Conservation (phyloP, 495 filamentous ascomycete genomes). For the Pseudevernia furfuracea region DNA sequence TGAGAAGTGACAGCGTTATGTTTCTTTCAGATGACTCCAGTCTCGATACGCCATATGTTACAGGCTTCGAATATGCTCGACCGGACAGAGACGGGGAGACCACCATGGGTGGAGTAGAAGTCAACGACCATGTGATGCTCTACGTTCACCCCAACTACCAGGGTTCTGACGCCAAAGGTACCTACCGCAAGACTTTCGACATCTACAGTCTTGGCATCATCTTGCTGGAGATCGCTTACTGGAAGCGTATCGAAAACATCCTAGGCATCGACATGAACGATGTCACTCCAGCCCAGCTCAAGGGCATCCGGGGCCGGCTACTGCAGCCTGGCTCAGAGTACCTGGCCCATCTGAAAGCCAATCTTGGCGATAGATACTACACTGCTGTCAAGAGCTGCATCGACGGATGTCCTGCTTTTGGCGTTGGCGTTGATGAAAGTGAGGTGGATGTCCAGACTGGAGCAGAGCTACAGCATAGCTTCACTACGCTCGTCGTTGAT, state of each 20-base stretch:
- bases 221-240: slow-evolving; percentile 28
- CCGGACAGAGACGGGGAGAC: slow-evolving; percentile 19
- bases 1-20: slow-evolving; percentile 46
- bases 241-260: slow-evolving; percentile 30
- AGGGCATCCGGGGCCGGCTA: slow-evolving; percentile 14
- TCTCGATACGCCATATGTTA: slow-evolving; percentile 20
- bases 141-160: slow-evolving; percentile 30
- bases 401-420: slow-evolving; percentile 30
- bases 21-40: slow-evolving; percentile 33
- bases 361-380: slow-evolving; percentile 30
- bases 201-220: slow-evolving; percentile 32
- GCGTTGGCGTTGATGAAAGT: slow-evolving; percentile 23
- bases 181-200: slow-evolving; percentile 27
- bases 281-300: slow-evolving; percentile 21
- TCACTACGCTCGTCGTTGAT: slow-evolving; percentile 34
- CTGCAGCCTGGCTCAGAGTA: slow-evolving; percentile 23
- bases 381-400: slow-evolving; percentile 31
- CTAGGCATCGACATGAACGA: slow-evolving; percentile 17
- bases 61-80: slow-evolving; percentile 31
- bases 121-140: slow-evolving; percentile 26
- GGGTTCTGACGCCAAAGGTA: slow-evolving; percentile 18
- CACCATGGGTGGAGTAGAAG: slow-evolving; percentile 14
- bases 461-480: slow-evolving; percentile 27
- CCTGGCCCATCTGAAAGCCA: slow-evolving; percentile 23
- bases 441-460: slow-evolving; percentile 28